Base-by-base conservation (phyloP, 208 protist species). In the Leptomonas seymouri region DNA sequence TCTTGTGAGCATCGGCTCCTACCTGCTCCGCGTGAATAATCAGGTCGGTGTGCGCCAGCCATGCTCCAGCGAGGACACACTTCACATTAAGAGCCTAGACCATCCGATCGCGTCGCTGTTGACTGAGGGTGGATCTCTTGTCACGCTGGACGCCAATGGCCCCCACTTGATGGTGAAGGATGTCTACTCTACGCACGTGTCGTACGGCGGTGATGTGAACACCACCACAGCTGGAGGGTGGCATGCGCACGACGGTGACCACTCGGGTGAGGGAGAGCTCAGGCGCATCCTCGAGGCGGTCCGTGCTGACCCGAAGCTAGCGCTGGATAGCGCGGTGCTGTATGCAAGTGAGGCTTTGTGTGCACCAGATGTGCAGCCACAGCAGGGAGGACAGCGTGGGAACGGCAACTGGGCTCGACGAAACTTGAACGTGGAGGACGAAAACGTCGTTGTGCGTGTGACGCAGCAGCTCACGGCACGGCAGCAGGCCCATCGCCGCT, bases 401-500 rank as follows among this genome's bases (percentile, higher is more conserved):
- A 51, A 67, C 30, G 74, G 79, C 31, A 93, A 93, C 76, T 95
- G 90, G 90, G 86, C 90, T 12, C 80, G 87, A 18, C 71, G 77
- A 2, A 74, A 95, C 58, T 68, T 92, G 15, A 81, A 92, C 59
- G 28, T 76, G 15, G 90, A 95, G 59, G 87, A 93, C 63, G 76
- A 87, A 27, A 92, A 88, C 73, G 85, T 95, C 31, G 69, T 95
- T 12, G 56, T 82, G 42, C 84, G 86, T 27, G 87, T 93, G 44
- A 95, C 87, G 7, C 65, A 77, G 27, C 79, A 81, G 54, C 78
- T 95, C 28, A 80, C 80, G 18, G 75, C 61, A 2, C 74, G 85
- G 18, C 87, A 95, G 73, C 83, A 93, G 63, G 58, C 80, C 34
- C 90, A 95, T 62, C 85, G 87, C 28, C 81, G 71, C n/a, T 89